Base-by-base conservation (phyloP, 495 filamentous ascomycete genomes). In the Sordaria brevicollis region DNA sequence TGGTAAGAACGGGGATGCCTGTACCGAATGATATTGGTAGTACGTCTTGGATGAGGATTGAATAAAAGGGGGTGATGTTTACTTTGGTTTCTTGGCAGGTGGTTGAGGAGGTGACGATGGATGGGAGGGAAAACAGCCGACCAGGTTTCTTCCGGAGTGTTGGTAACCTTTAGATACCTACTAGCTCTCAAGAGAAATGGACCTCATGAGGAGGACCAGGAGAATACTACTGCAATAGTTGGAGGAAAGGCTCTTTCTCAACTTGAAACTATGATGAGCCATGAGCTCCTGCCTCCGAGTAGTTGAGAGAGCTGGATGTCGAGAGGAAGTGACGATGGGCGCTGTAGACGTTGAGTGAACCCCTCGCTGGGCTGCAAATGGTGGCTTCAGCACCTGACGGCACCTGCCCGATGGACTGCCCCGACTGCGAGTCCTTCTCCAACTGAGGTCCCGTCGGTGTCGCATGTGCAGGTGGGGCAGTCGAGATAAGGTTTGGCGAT, bases 1-100 rank as follows among this genome's bases (percentile, higher is more conserved):
- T 85, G 6, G 80, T 85, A 68, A 84, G 85, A 0, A 73, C 69
- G 21, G 85, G 86, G 2, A 85, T 86, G n/a, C n/a, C n/a, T n/a
- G n/a, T n/a, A 36, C 76, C 80, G 6, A 84, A 86, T 76, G 78
- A 85, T 34, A 84, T 86, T 76, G 78, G 85, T 34, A 79, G 76
- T 15, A 71, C 76, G 65, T 83, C 83, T 4, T 70, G 19, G 13
- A 57, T 76, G 67, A 73, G 80, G 38, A 77, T 87, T 65, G 82
- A 85, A 73, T 83, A 74, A 71, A n/a, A n/a, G 49, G 49, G 21
- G 49, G 5, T 6, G 5, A 2, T 57, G 49, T 57, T 29, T 57
- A 57, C 49, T 57, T n/a, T 57, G 49, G 21, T 3, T 29, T 25
- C 11, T 57, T 57, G 49, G 49, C 21, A 29, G 5, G 49, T 57